Base-by-base conservation (phyloP, 768 basidiomycete species). In the Suillus subluteus region DNA sequence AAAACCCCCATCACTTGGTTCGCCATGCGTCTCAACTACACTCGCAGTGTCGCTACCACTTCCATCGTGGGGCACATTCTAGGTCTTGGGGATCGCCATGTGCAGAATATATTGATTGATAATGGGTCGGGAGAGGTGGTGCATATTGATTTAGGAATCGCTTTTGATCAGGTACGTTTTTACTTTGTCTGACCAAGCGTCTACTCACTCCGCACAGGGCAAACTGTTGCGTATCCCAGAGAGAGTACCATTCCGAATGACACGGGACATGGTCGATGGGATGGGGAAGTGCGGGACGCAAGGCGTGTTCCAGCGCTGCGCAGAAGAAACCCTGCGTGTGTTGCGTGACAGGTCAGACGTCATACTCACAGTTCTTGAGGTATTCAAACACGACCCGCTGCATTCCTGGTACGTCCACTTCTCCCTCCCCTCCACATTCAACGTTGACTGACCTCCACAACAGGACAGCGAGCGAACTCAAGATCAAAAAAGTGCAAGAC, bases 81-180 rank as follows among this genome's bases (percentile, higher is more conserved):
- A 23, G 97, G 97, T 9, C 82, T 99, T 1, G 97, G 97, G 0
- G 97, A 99, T 75, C 87, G 97, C 15, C 97, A 99, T 74, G 84
- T 86, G 7, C 91, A 91, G 52, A 99, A 99, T 77, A 97, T 99
- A 71, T 82, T 99, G 55, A 81, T 99, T 55, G 96, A 99, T 76
- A 86, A 87, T 58, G 76, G 76, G 35, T 89, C 87, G 11, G 97
- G 97, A 18, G 95, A 99, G 73, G 83, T 96, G 55, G 89, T 99
- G 8, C 96, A 98, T 75, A 99, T 99, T 63, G 97, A 99, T 77
- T 82, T 99, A 1, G 97, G 97, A 1, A 95, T 99, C 66, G 95
- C 96, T 0, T 99, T 99, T 77, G 98, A 98, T 67, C 94, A 95
- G 81, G 95, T 94, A 67, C 64, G 75, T 18, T 16, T 21, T 9